Evolutionary conservation across 1,284 basidiomycete species (phyloP).

Genomic region (Moniliella sp.): DNA sequence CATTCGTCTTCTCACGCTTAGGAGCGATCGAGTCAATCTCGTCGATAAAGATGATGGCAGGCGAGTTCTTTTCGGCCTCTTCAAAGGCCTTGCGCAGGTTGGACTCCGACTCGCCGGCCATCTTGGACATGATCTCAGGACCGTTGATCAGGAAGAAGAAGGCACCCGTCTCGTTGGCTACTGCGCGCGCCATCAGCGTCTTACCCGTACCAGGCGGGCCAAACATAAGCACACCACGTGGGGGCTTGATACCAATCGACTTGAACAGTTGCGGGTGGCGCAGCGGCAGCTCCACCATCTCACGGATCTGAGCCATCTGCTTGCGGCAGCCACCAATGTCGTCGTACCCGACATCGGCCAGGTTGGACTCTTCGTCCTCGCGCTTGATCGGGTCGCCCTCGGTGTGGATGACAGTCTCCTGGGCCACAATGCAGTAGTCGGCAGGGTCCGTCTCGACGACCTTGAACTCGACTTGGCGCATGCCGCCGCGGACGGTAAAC

Average conservation of each 20-base stretch:
- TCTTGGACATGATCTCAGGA: constrained; percentile 98
- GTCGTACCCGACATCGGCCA: constrained; percentile 92
- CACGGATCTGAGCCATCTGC: constrained; percentile 97
- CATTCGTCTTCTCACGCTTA: constrained; percentile 99
- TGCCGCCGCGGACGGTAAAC: constrained; percentile 80
- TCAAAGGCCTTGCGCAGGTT: constrained; percentile 95
- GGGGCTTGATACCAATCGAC: constrained; percentile 98
- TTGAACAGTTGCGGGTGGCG: constrained; percentile 98
- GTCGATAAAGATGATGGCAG: constrained; percentile 97
- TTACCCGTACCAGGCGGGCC: constrained; percentile 34
- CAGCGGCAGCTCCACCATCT: constrained; percentile 87
- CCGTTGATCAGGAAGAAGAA: constrained; percentile 99
- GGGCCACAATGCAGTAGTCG: constrained; percentile 87
- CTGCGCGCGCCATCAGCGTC: constrained; percentile 75
- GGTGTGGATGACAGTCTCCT: constrained; percentile 86
- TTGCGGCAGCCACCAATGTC: constrained; percentile 97
- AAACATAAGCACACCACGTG: constrained; percentile 42
- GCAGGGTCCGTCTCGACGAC: constrained; percentile 73
- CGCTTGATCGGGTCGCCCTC: constrained; percentile 97
- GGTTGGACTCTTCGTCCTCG: constrained; percentile 90
- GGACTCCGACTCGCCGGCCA: constrained; percentile 92
- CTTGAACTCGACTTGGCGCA: constrained; percentile 71
- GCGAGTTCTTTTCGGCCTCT: constrained; percentile 98
- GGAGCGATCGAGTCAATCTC: constrained; percentile 98
- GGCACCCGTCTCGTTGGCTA: constrained; percentile 95